Base-by-base conservation (phyloP, 2,329 filamentous ascomycete genomes). In the Penicillium occitanis region DNA sequence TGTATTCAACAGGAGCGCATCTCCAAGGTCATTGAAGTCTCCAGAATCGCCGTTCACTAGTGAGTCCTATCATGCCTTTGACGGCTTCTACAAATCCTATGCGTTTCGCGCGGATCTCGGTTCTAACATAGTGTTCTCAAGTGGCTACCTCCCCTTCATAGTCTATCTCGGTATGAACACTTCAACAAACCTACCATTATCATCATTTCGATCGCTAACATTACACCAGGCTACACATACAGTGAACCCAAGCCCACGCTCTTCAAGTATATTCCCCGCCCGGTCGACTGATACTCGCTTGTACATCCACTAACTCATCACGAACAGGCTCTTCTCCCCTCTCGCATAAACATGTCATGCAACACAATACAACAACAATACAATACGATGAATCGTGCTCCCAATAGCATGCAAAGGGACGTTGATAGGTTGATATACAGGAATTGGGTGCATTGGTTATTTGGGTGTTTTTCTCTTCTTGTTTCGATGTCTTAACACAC, bases 101-200 rank as follows among this genome's bases (percentile, higher is more conserved):
- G 40, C 5, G 17, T 50, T 6, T 46, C 22, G 51, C 40, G 40
- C 62, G n/a, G 13, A 17, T 17, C 42, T 57, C 14, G 19, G 11
- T 13, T 50, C 46, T 65, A 28, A 60, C 57, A 55, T n/a, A 4
- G 28, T 33, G 7, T 67, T 67, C 63, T 65, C 35, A 73, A 96
- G 92, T 85, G 95, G 95, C 79, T 99, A 98, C 81, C 88, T 99
- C 67, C 95, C 95, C 73, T 82, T 99, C 80, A 96, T 99, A 78
- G 87, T 99, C 80, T 99, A 98, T 81, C 90, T 99, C 74, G 95
- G 92, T 95, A 89, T 75, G 81, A 67, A 10, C 53, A 17, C 11
- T 33, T 11, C 33, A 22, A 46, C 7, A 4, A 44, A 17, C 6
- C 14, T 46, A 30, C 22, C 57, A 33, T 60, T 19, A 30, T 60